phyloP scores from a whole-genome alignment of 257 asterid genomes.

The Solanum pimpinellifolium region DNA sequence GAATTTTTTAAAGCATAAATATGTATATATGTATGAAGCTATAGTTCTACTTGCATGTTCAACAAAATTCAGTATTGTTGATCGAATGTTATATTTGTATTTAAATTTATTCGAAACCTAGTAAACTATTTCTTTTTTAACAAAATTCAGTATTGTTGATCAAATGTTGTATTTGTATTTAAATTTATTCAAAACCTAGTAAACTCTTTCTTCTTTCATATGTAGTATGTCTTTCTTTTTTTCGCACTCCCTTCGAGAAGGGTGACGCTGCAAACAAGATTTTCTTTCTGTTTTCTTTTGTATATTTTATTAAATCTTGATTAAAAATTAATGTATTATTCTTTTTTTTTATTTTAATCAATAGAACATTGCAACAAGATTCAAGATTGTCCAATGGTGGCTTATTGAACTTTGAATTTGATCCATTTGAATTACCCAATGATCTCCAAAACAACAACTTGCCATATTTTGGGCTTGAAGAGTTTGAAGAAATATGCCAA shows the following conservation, averaged over 20 bases:
- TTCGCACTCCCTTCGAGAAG: not conserved
- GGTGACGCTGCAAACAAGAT: fast-evolving
- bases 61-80: not conserved
- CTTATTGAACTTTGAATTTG: constrained; percentile 1
- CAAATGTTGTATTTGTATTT: not conserved
- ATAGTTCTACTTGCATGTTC: not conserved
- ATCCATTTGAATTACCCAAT: constrained; percentile 7
- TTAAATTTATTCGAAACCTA: not conserved
- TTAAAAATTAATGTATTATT: not conserved
- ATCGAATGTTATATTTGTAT: not conserved
- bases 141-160: not conserved
- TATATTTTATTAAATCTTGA: not conserved
- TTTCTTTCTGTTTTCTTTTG: not conserved
- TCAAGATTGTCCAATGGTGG: constrained; percentile 6
- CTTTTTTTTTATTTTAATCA: not conserved
- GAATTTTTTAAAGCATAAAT: not conserved
- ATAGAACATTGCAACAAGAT: constrained; percentile 38
- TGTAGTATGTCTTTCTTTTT: fast-evolving
- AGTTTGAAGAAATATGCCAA: constrained; percentile 30
- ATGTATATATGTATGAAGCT: not conserved
- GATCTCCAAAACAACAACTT: not conserved
- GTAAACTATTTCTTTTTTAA: not conserved
- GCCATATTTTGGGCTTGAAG: constrained; percentile 10
- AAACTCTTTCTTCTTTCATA: not conserved
- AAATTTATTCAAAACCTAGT: not conserved